These are phyloP conservation scores for Vaccinium macrocarpon DNA, from an alignment of 148 eudicot genomes.

Conservation along the genomic window DNA sequence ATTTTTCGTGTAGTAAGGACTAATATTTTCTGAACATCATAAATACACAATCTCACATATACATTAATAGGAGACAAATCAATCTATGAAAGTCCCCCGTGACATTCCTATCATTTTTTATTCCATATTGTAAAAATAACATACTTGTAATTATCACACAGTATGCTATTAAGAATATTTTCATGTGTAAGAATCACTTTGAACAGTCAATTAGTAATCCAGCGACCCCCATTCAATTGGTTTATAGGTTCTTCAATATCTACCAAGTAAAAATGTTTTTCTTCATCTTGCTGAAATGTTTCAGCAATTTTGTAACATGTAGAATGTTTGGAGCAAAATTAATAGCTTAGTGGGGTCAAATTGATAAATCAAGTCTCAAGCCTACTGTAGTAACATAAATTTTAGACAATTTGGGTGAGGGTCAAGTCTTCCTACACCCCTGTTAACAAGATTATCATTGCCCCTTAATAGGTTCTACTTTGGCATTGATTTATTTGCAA, in stretches of 20 bases:
- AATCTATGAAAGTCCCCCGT: too few species aligned
- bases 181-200: background rate
- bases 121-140: too few species aligned
- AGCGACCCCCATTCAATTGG: background rate
- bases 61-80: background rate
- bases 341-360: background rate
- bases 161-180: background rate
- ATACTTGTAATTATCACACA: background rate
- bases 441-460: background rate
- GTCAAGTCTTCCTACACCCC: background rate
- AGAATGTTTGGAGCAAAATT: background rate
- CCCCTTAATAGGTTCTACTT: background rate
- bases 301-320: background rate
- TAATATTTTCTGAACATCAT: background rate
- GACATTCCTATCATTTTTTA: too few species aligned
- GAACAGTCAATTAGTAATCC: background rate
- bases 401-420: background rate
- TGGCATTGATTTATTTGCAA: background rate
- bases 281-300: background rate
- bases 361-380: background rate
- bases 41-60: background rate
- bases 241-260: background rate
- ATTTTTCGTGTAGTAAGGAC: background rate
- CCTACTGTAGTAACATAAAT: background rate
- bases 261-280: background rate